Percentiles rank a stretch among this genome's conserved stretches.
These are phyloP conservation scores for Cutaneotrichosporon arboriforme DNA, from an alignment of 1,284 basidiomycete species.

Conservation along the genomic window DNA sequence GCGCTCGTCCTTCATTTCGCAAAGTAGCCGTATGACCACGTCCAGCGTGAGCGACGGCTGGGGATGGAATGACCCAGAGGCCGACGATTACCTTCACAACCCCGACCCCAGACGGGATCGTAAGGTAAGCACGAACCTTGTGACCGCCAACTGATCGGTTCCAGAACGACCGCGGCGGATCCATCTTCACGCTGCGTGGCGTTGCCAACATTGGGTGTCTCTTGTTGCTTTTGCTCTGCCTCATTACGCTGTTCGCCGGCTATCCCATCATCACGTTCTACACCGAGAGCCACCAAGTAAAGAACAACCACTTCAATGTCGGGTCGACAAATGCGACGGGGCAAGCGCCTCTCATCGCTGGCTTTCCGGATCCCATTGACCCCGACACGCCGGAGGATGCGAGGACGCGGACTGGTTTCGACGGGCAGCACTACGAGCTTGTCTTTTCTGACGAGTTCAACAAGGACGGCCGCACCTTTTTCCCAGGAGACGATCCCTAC, in stretches of 20 bases:
- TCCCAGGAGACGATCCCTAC: slow-evolving; percentile 53
- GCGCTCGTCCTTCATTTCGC: background rate
- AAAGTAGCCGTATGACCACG: slow-evolving; percentile 1
- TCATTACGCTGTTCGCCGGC: slow-evolving; percentile 63
- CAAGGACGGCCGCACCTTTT: slow-evolving; percentile 68
- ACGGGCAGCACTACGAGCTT: slow-evolving; percentile 48
- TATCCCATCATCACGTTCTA: slow-evolving; percentile 48
- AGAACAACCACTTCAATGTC: slow-evolving; percentile 53
- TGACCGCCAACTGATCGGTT: background rate
- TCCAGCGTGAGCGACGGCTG: slow-evolving; percentile 10
- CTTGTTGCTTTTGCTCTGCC: slow-evolving; percentile 56
- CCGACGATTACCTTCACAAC: slow-evolving; percentile 49
- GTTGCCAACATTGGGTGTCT: slow-evolving; percentile 72
- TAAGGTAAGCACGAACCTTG: slow-evolving; percentile 37
- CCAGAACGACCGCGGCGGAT: slow-evolving; percentile 56
- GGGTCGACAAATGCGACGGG: slow-evolving; percentile 55
- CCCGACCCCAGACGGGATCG: slow-evolving; percentile 60
- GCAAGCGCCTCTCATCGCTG: slow-evolving; percentile 60
- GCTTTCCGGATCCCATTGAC: slow-evolving; percentile 66
- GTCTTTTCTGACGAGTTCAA: slow-evolving; percentile 54
- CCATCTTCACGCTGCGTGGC: slow-evolving; percentile 66
- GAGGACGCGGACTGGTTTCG: slow-evolving; percentile 37
- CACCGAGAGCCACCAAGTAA: slow-evolving; percentile 30
- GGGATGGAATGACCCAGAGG: slow-evolving; percentile 38
- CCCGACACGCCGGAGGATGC: slow-evolving; percentile 58